A percentile compares a stretch with the other conserved stretches of the same genome.
These are phyloP conservation scores for Colletotrichum sp. DNA, from an alignment of 2,329 filamentous ascomycete genomes.

Conservation along the genomic window DNA sequence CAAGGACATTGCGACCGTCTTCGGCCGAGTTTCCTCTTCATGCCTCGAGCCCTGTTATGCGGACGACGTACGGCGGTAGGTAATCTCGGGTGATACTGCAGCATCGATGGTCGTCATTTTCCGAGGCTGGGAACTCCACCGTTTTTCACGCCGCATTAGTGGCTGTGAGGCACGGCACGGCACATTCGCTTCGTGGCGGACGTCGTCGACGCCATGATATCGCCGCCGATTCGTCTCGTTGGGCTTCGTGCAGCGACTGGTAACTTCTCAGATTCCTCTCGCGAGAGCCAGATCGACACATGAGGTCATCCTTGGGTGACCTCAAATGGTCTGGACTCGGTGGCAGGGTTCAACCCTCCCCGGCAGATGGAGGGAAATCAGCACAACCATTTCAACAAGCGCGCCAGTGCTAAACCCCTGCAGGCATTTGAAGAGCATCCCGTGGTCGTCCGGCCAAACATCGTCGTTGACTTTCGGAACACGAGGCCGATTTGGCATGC, in stretches of 20 bases:
- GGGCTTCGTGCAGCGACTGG: not conserved
- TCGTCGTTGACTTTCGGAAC: slow-evolving; percentile 1
- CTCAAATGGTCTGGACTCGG: not conserved
- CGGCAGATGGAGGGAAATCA: not conserved
- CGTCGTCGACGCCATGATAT: not conserved
- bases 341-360: slow-evolving; percentile 4
- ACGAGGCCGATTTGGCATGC: slow-evolving; percentile 13
- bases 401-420: not conserved
- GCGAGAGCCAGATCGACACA: not conserved
- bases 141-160: not conserved
- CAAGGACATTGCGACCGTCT: not conserved
- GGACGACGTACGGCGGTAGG: slow-evolving; percentile 19
- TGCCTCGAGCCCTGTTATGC: not conserved
- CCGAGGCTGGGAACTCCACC: not conserved
- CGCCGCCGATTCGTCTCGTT: not conserved
- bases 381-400: not conserved
- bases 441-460: not conserved
- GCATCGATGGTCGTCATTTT: slow-evolving; percentile 9
- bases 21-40: slow-evolving; percentile 5
- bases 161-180: not conserved
- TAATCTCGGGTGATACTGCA: slow-evolving; percentile 26
- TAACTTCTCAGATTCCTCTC: not conserved
- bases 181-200: not conserved
- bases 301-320: not conserved
- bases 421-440: not conserved